Evolutionary conservation across 495 filamentous ascomycete species (phyloP).

Genomic region (Aspergillus diversus): DNA sequence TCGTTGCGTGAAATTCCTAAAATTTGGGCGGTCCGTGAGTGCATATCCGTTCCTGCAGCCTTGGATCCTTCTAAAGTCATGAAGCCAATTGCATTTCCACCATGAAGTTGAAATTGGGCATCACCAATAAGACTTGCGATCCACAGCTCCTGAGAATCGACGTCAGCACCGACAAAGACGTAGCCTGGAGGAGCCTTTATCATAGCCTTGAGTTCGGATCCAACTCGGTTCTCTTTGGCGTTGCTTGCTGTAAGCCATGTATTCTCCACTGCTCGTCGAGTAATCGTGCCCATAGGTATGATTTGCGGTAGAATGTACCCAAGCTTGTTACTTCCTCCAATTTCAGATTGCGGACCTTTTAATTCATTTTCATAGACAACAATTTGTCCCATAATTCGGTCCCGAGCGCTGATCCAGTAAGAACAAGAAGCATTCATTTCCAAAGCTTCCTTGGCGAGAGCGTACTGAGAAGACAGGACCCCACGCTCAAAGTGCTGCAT

Average conservation of each 20-base stretch:
- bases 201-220: slow-evolving; percentile 97
- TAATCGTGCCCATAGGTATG: slow-evolving; percentile 98
- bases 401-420: slow-evolving; percentile 96
- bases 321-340: slow-evolving; percentile 33
- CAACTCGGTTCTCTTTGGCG: slow-evolving; percentile 91
- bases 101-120: slow-evolving; percentile 89
- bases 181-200: slow-evolving; percentile 89
- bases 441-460: slow-evolving; percentile 89
- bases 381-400: slow-evolving; percentile 90
- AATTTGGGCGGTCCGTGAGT: slow-evolving; percentile 90
- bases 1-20: slow-evolving; percentile 91
- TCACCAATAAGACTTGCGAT: slow-evolving; percentile 96
- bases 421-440: slow-evolving; percentile 99
- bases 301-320: slow-evolving; percentile 98
- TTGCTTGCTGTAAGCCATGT: slow-evolving; percentile 99
- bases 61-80: slow-evolving; percentile 99
- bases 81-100: slow-evolving; percentile 95
- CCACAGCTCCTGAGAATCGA: slow-evolving; percentile 99
- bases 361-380: slow-evolving; percentile 81
- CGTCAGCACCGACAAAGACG: slow-evolving; percentile 93
- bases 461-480: slow-evolving; percentile 79
- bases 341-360: slow-evolving; percentile 21
- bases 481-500: slow-evolving; percentile 89
- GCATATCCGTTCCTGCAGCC: slow-evolving; percentile 88
- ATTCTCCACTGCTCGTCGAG: slow-evolving; percentile 93